A percentile compares a stretch with the other conserved stretches of the same genome.
Evolutionary conservation across 2,329 filamentous ascomycete species (phyloP).

Genomic region (Dactylellina haptotyla): DNA sequence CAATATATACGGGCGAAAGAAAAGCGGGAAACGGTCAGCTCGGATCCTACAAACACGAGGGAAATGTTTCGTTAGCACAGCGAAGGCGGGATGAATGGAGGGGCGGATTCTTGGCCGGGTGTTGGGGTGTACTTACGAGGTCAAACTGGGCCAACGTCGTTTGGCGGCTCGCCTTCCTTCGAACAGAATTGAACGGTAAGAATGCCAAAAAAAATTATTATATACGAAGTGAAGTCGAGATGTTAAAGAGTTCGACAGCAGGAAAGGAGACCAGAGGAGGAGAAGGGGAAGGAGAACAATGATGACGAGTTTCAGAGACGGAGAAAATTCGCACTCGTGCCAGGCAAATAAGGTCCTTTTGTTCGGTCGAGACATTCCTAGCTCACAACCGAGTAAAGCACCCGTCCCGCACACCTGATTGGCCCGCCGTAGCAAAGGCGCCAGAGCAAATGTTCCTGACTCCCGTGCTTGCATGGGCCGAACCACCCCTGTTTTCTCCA

Average conservation of each 20-base stretch:
- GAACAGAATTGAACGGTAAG: conserved; percentile 31
- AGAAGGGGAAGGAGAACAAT: conserved; percentile 36
- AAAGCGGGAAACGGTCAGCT: conserved; percentile 32
- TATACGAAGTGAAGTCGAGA: conserved; percentile 32
- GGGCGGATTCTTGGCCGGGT: conserved; percentile 43
- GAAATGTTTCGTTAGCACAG: conserved; percentile 14
- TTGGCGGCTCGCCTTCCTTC: conserved; percentile 30
- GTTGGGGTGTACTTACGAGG: conserved; percentile 44
- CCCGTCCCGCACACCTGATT: conserved; percentile 40
- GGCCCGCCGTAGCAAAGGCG: conserved; percentile 33
- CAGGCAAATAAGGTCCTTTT: conserved; percentile 37
- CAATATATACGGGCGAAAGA: conserved; percentile 25
- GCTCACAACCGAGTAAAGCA: conserved; percentile 45
- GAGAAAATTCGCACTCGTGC: conserved; percentile 40
- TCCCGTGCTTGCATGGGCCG: conserved; percentile 54
- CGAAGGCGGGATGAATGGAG: conserved; percentile 44
- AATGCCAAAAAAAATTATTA: too few species aligned
- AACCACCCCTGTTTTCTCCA: conserved; percentile 38
- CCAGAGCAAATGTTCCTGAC: conserved; percentile 53
- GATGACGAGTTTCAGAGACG: conserved; percentile 48
- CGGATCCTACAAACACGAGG: conserved; percentile 37
- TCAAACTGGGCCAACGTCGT: conserved; percentile 18
- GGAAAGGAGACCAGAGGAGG: conserved; percentile 25
- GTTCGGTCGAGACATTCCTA: conserved; percentile 50
- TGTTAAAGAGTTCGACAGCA: conserved; percentile 26